A percentile compares a stretch with the other conserved stretches of the same genome.
Evolutionary conservation across 2,329 filamentous ascomycete genomes (phyloP).

Genomic region (Colletotrichum cereale): DNA sequence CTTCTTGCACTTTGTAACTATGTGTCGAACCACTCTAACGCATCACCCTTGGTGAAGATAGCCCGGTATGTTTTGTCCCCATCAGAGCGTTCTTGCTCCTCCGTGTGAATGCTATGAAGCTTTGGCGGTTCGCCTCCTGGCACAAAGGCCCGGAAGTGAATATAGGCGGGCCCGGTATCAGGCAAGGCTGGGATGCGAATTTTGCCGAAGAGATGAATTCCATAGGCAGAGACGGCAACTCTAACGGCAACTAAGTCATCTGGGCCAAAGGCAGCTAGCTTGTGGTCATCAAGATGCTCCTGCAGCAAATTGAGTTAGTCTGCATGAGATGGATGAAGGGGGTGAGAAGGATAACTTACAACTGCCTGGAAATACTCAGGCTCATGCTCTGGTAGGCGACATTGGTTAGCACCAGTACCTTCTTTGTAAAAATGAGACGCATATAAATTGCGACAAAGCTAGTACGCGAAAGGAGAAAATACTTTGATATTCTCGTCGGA

Average conservation of each 20-base stretch:
- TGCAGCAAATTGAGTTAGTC: slow-evolving; percentile 28
- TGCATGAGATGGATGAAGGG: not conserved
- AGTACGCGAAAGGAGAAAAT: not conserved
- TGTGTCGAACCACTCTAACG: slow-evolving; percentile 66
- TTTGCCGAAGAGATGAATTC: slow-evolving; percentile 63
- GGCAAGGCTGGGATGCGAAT: slow-evolving; percentile 58
- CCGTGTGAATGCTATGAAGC: slow-evolving; percentile 62
- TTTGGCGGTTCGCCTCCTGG: slow-evolving; percentile 52
- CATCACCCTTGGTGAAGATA: slow-evolving; percentile 60
- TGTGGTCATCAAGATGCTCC: slow-evolving; percentile 52
- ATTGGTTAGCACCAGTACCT: slow-evolving; percentile 9
- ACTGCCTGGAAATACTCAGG: slow-evolving; percentile 67
- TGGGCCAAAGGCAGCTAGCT: slow-evolving; percentile 52
- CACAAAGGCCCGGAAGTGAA: slow-evolving; percentile 62
- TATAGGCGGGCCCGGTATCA: slow-evolving; percentile 53
- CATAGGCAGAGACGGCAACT: slow-evolving; percentile 60
- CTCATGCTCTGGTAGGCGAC: slow-evolving; percentile 60
- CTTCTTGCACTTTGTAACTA: slow-evolving; percentile 40
- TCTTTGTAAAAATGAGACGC: not conserved
- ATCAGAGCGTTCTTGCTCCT: slow-evolving; percentile 57
- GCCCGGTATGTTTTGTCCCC: slow-evolving; percentile 60
- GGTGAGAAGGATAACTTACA: slow-evolving; percentile 43
- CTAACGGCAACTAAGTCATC: slow-evolving; percentile 60
- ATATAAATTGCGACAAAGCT: not conserved
- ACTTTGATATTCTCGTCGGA: slow-evolving; percentile 62